Evolutionary conservation across 2,329 filamentous ascomycete genomes (phyloP).

Genomic region (Clarireedia sp.): DNA sequence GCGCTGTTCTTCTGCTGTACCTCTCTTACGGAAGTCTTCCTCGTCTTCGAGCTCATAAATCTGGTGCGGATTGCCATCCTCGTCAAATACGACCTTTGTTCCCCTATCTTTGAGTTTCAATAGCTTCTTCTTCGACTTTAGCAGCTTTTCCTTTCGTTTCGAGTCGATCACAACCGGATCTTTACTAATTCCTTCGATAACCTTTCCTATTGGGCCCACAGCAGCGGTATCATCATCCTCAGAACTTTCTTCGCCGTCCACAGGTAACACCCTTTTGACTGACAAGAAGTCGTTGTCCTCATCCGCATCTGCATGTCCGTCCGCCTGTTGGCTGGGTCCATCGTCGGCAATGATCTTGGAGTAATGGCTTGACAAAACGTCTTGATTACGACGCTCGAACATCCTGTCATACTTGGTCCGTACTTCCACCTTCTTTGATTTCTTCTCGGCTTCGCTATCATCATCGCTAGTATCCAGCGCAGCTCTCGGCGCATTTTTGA

Average conservation of each 20-base stretch:
- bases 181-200: conserved; percentile 58
- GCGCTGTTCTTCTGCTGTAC: conserved; percentile 68
- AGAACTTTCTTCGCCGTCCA: conserved; percentile 43
- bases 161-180: conserved; percentile 81
- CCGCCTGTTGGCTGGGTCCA: conserved; percentile 35
- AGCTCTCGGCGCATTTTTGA: conserved; percentile 77
- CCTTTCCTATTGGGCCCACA: conserved; percentile 41
- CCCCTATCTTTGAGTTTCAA: conserved; percentile 83
- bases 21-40: conserved; percentile 66
- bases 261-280: conserved; percentile 79
- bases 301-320: conserved; percentile 45
- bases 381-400: conserved; percentile 95
- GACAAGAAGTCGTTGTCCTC: conserved; percentile 79
- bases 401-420: conserved; percentile 95
- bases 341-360: conserved; percentile 69
- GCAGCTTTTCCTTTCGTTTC: conserved; percentile 89
- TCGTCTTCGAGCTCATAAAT: conserved; percentile 86
- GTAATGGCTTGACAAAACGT: conserved; percentile 91
- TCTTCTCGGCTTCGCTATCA: conserved; percentile 45
- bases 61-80: conserved; percentile 77
- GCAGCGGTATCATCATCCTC: conserved; percentile 38
- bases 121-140: conserved; percentile 90
- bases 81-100: conserved; percentile 82
- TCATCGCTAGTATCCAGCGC: conserved; percentile 53
- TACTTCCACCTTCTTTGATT: conserved; percentile 61